Base-by-base conservation (phyloP, 192 early-diverging fungal genomes). In the Physocladia obscura region DNA sequence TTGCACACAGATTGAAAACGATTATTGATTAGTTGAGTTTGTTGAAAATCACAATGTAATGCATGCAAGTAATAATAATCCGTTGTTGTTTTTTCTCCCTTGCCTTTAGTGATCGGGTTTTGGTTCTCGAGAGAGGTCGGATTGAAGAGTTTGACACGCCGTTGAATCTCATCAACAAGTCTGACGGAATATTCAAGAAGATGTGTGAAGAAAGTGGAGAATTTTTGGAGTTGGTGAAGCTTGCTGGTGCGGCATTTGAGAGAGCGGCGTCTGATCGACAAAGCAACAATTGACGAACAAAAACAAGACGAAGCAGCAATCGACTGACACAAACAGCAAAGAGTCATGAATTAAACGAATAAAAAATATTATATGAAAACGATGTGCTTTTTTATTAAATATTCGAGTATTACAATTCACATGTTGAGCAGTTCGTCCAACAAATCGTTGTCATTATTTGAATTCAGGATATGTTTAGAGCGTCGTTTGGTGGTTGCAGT, bases 1-100 rank as follows among this genome's bases (percentile, higher is more conserved):
- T 92, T 57, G 91, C 91, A 8, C 91, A 92, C 71, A 82, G 90
- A 34, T 80, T 92, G 58, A 88, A 88, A 31, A 92, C 90, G 15
- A 80, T 79, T 40, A 76, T 76, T 49, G 77, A 79, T 30, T 79
- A 80, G 64, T 67, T 31, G 49, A 47, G 11, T 11, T 13, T 47
- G 44, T 47, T 11, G 44, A 47, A 47, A 47, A 47, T 47, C n/a
- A 13, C 44, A 11, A 47, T 47, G 44, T 13, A 47, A 13, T 47
- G 44, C 11, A n/a, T n/a, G n/a, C n/a, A n/a, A n/a, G n/a, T n/a
- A n/a, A n/a, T 57, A 57, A 13, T 30, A 30, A 24, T 22, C 8
- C 29, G 29, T 30, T 21, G n/a, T 11, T 55, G 8, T 55, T 55
- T 55, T 26, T 30, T 30, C 22, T 55, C 22, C 35, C 8, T 60